Evolutionary conservation across 768 basidiomycete species (phyloP), one percentile per base, ranked within the genome.

Genomic region (Trametes gibbosa): DNA sequence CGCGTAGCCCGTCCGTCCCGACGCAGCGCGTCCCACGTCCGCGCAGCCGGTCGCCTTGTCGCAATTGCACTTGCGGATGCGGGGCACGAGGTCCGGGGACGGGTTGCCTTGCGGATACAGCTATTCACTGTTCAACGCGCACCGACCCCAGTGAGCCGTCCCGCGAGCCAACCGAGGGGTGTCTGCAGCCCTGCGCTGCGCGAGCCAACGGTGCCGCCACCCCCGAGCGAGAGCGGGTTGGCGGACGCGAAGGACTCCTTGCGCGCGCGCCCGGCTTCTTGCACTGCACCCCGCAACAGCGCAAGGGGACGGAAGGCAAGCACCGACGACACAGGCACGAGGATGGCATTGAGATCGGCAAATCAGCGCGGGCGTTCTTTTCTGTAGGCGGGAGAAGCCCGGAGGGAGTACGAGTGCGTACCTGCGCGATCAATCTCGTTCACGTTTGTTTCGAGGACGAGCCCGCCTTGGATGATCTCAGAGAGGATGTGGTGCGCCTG

Each of bases 391-490:
- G 45, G 12, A 13, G 21, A 10, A 24, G 17, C 17, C 40, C 16
- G 37, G 40, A n/a, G n/a, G 27, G 12, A 19, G 50, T 23, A n/a
- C n/a, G n/a, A n/a, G 34, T 41, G 71, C 85, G 52, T 65, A 92
- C 92, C 84, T 61, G 86, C 80, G 62, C 66, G 74, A 64, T 86
- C 86, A 56, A 94, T 94, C 69, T 92, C 90, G 53, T 91, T 90
- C 24, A 93, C 85, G 72, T 92, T 93, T 13, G 96, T 99, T 73
- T 99, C 97, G 42, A 98, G 79, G 9, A 98, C 97, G 37, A 98
- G 79, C 5, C 97, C 97, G 16, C 95, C 96, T 75, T 98, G 95
- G 24, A 99, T 92, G 52, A 98, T 87, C 74, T 98, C 97, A n/a
- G 89, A 81, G 46, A 99, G 82, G 53, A 98, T 93, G 65, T 96